A percentile compares a stretch with the other conserved stretches of the same genome.
Evolutionary conservation across 352 stramenopile genomes (phyloP).

Genomic region (Globisporangium nodosum): DNA sequence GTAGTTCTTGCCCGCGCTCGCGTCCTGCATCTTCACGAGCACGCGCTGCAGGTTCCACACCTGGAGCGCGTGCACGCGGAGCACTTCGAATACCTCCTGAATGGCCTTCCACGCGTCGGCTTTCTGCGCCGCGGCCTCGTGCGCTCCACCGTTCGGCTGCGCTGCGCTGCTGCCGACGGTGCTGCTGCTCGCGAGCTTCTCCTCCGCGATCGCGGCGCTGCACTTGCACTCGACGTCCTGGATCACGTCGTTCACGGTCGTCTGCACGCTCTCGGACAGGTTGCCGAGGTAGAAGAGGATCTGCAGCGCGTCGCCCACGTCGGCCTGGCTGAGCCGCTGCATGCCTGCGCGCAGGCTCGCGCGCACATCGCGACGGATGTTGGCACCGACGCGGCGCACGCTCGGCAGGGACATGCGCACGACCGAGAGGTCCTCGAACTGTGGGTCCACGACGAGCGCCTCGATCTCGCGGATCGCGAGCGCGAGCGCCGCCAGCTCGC

Average conservation of each 20-base stretch:
- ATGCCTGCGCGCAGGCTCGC: slow-evolving; percentile 42
- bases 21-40: slow-evolving; percentile 69
- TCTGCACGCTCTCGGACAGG: slow-evolving; percentile 57
- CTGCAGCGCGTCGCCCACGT: slow-evolving; percentile 73
- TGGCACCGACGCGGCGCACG: slow-evolving; percentile 35
- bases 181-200: slow-evolving; percentile 41
- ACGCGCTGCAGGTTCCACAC: slow-evolving; percentile 87
- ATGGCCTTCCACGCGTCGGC: slow-evolving; percentile 77
- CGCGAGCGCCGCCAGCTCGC: slow-evolving; percentile 52
- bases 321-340: slow-evolving; percentile 50
- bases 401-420: slow-evolving; percentile 51
- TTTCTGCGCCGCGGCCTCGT: slow-evolving; percentile 39
- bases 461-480: slow-evolving; percentile 77
- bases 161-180: slow-evolving; percentile 7
- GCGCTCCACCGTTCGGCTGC: slow-evolving; percentile 11
- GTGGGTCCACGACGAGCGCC: slow-evolving; percentile 33
- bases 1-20: slow-evolving; percentile 39
- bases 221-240: slow-evolving; percentile 75
- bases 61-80: slow-evolving; percentile 63
- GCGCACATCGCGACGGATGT: slow-evolving; percentile 52
- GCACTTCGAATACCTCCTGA: slow-evolving; percentile 69
- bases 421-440: slow-evolving; percentile 63
- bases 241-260: slow-evolving; percentile 77
- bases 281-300: slow-evolving; percentile 75
- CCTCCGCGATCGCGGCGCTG: slow-evolving; percentile 46